Evolutionary conservation across 768 basidiomycete genomes (phyloP).

Genomic region (Hysterangium stoloniferum): DNA sequence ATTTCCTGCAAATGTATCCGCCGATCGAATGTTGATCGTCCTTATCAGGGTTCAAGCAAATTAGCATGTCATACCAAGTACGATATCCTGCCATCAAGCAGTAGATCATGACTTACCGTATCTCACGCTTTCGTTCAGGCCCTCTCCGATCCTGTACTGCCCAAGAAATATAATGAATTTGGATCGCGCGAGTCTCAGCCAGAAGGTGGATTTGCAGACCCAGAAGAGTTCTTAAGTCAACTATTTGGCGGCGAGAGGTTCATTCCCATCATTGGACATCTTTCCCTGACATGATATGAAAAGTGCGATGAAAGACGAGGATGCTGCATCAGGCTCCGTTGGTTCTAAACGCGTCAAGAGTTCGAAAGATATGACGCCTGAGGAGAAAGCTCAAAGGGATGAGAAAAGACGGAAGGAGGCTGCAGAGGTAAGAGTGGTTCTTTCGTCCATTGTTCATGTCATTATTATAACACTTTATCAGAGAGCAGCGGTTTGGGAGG

Average conservation of each 20-base stretch:
- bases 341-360: slow-evolving; percentile 40
- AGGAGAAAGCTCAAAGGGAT: slow-evolving; percentile 57
- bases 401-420: slow-evolving; percentile 35
- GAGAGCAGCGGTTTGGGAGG: slow-evolving; percentile 76
- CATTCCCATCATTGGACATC: slow-evolving; percentile 79
- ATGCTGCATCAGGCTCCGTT: slow-evolving; percentile 49
- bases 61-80: slow-evolving; percentile 61
- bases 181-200: slow-evolving; percentile 70
- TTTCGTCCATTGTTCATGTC: slow-evolving; percentile 3
- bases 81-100: background rate
- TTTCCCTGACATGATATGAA: slow-evolving; percentile 91
- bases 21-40: background rate
- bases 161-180: slow-evolving; percentile 88
- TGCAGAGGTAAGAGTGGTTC: slow-evolving; percentile 73
- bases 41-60: slow-evolving; percentile 58
- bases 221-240: slow-evolving; percentile 52
- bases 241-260: slow-evolving; percentile 89
- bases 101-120: too few species aligned
- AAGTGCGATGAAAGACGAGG: slow-evolving; percentile 80
- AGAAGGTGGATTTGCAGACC: slow-evolving; percentile 84
- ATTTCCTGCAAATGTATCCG: slow-evolving; percentile 13
- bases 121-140: slow-evolving; percentile 61
- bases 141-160: slow-evolving; percentile 65
- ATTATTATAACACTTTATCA: slow-evolving; percentile 23
- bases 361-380: slow-evolving; percentile 35